A percentile compares a stretch with the other conserved stretches of the same genome.
Conservation (phyloP, 2,329 filamentous ascomycete genomes). For the Fusarium illudens region DNA sequence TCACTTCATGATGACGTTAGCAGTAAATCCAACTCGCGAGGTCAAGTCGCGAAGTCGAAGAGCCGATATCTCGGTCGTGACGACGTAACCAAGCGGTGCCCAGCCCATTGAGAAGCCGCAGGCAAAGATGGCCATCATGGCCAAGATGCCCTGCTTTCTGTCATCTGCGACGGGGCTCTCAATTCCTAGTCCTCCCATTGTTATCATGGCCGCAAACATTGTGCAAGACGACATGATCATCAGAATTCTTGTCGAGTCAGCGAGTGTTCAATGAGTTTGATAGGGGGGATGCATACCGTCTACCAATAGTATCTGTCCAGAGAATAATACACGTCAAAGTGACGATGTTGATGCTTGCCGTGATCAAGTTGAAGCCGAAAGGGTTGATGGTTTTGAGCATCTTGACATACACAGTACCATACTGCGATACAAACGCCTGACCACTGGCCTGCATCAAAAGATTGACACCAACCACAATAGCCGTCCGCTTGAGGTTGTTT, state of each 20-base stretch:
- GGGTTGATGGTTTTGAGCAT: slow-evolving; percentile 38
- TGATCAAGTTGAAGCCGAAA: slow-evolving; percentile 40
- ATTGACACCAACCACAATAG: slow-evolving; percentile 22
- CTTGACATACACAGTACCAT: slow-evolving; percentile 37
- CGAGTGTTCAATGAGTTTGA: fast-evolving
- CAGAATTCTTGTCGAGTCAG: neutral
- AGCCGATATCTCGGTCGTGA: slow-evolving; percentile 33
- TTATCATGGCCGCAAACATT: slow-evolving; percentile 33
- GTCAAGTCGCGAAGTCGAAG: slow-evolving; percentile 25
- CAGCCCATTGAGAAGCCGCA: slow-evolving; percentile 13
- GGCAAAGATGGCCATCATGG: slow-evolving; percentile 39
- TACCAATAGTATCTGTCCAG: slow-evolving; percentile 15
- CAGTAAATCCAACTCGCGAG: slow-evolving; percentile 20
- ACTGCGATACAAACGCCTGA: slow-evolving; percentile 32
- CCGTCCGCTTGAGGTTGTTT: slow-evolving; percentile 22
- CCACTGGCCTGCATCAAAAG: slow-evolving; percentile 34
- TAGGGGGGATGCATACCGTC: neutral
- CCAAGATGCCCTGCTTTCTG: slow-evolving; percentile 36
- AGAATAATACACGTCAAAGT: neutral
- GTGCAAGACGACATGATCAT: slow-evolving; percentile 31
- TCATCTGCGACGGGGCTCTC: slow-evolving; percentile 12
- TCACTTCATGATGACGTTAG: slow-evolving; percentile 32
- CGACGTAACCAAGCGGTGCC: slow-evolving; percentile 27
- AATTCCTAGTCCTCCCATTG: slow-evolving; percentile 39
- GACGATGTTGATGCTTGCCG: slow-evolving; percentile 26